Conservation (phyloP, 352 stramenopile genomes). For the Phytophthora litchii region DNA sequence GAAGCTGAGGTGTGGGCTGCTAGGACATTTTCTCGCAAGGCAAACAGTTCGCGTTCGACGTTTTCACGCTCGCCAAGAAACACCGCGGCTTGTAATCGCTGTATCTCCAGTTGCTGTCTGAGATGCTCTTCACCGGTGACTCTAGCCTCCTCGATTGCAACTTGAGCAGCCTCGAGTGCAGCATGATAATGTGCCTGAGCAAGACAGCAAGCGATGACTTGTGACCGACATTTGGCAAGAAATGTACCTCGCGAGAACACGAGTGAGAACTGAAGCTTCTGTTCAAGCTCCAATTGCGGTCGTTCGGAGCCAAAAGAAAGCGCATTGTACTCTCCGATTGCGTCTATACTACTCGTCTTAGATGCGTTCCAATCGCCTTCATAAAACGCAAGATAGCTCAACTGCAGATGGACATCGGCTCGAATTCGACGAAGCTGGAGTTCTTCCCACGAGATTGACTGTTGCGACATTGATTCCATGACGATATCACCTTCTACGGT, state of each 20-base stretch:
- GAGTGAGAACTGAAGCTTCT: slow-evolving; percentile 47
- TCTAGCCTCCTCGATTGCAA: slow-evolving; percentile 47
- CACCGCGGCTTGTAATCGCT: slow-evolving; percentile 41
- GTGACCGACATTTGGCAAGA: slow-evolving; percentile 43
- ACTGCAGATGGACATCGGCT: slow-evolving; percentile 40
- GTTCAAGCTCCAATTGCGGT: slow-evolving; percentile 32
- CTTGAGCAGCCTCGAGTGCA: slow-evolving; percentile 32
- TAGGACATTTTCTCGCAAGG: slow-evolving; percentile 30
- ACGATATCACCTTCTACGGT: not conserved
- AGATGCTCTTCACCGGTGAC: slow-evolving; percentile 46
- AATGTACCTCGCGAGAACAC: slow-evolving; percentile 41
- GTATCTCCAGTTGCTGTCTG: slow-evolving; percentile 48
- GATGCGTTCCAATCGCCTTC: slow-evolving; percentile 45
- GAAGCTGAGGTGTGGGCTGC: slow-evolving; percentile 32
- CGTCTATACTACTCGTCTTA: slow-evolving; percentile 26
- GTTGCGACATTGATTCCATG: not conserved
- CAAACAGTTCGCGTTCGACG: slow-evolving; percentile 28
- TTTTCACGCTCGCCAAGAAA: slow-evolving; percentile 45
- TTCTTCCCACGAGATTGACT: slow-evolving; percentile 31
- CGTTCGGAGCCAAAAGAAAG: slow-evolving; percentile 15
- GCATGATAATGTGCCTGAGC: slow-evolving; percentile 33
- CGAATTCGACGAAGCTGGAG: slow-evolving; percentile 36
- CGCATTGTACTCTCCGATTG: slow-evolving; percentile 20
- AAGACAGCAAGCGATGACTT: slow-evolving; percentile 48
- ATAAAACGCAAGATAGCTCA: slow-evolving; percentile 44